These are phyloP conservation scores for Cyberlindnera euphorbiae DNA, from an alignment of 805 yeast genomes.

Conservation along the genomic window DNA sequence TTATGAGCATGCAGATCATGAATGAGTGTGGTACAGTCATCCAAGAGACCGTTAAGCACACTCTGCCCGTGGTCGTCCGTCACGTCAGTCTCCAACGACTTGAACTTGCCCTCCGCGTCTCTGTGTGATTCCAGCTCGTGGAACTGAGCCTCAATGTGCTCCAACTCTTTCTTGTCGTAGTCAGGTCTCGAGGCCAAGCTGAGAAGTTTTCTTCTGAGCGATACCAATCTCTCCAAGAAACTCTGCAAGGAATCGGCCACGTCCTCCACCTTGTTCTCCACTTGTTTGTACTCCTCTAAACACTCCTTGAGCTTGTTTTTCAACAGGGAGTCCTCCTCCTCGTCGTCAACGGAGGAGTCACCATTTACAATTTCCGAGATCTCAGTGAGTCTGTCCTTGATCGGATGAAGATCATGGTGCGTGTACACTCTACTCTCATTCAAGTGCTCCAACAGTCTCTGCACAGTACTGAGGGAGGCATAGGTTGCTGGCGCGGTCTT, in stretches of 20 bases:
- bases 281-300: constrained; percentile 46
- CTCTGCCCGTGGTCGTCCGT: constrained; percentile 36
- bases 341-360: constrained; percentile 21
- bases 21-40: constrained; percentile 74
- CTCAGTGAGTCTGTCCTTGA: constrained; percentile 66
- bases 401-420: constrained; percentile 75
- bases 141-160: constrained; percentile 34
- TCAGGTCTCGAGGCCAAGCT: constrained; percentile 41
- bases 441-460: constrained; percentile 76
- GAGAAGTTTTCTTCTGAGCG: constrained; percentile 58
- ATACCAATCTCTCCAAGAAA: constrained; percentile 55
- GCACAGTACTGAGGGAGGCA: constrained; percentile 83
- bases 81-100: constrained; percentile 30
- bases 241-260: constrained; percentile 47
- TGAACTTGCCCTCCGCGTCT: constrained; percentile 53
- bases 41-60: constrained; percentile 69
- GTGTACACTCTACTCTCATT: constrained; percentile 80
- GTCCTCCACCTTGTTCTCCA: constrained; percentile 51
- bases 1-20: constrained; percentile 54
- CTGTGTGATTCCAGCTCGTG: constrained; percentile 42
- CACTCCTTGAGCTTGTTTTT: constrained; percentile 65
- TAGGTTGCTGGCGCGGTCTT: constrained; percentile 92
- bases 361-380: constrained; percentile 53
- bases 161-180: constrained; percentile 27
- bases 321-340: constrained; percentile 58